phyloP scores from a whole-genome alignment of 176 grass and related monocot species.

The Bolboschoenus planiculmis region DNA sequence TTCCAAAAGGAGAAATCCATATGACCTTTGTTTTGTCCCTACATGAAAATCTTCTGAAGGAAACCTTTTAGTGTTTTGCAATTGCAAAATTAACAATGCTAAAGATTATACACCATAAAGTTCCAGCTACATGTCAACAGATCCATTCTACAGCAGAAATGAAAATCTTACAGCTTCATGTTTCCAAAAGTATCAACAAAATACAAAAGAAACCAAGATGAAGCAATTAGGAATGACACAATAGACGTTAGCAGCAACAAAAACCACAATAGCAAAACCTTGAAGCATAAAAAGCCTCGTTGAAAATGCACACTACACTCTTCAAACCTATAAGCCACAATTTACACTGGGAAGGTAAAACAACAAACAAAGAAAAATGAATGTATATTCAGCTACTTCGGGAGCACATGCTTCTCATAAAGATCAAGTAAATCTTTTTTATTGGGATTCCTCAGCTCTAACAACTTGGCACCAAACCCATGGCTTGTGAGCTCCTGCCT shows the following conservation, averaged over 20 bases:
- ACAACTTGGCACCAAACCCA: conserved; percentile 54
- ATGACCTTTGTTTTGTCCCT: no score
- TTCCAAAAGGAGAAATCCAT: no score
- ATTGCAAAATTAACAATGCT: not conserved
- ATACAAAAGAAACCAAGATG: not conserved
- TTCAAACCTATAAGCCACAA: conserved; percentile 21
- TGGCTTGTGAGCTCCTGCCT: conserved; percentile 57
- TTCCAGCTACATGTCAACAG: not conserved
- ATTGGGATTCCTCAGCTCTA: conserved; percentile 44
- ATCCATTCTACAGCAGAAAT: not conserved
- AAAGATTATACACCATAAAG: not conserved
- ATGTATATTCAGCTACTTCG: conserved; percentile 25
- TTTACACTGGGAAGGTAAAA: conserved; percentile 12
- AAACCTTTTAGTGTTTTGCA: not conserved
- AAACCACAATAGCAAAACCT: not conserved
- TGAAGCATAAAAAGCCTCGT: not conserved
- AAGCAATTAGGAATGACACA: not conserved
- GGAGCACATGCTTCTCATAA: conserved; percentile 59
- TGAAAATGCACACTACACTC: not conserved
- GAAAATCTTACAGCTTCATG: not conserved
- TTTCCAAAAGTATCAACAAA: not conserved
- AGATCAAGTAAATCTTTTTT: conserved; percentile 62
- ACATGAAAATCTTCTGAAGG: not conserved
- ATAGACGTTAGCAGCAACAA: not conserved
- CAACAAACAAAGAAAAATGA: not conserved